Base-by-base conservation (phyloP, 129 eudicot species). In the Helichrysum umbraculigerum region DNA sequence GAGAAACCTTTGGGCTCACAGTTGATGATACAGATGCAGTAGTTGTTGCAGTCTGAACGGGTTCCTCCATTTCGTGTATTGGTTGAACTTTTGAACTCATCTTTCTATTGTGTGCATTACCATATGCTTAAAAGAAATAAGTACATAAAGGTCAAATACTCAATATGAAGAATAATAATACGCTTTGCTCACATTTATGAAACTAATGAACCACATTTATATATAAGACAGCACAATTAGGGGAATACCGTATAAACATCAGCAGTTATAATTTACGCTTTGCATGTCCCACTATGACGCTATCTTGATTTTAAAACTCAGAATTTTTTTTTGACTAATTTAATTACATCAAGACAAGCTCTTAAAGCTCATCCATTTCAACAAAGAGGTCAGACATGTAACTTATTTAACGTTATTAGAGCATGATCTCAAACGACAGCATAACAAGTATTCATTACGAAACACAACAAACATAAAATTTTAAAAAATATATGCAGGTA, bases 1-100 rank as follows among this genome's bases (percentile, higher is more conserved):
- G 83, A 3, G 93, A 91, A 20, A 86, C 82, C 81, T 87, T 89
- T 39, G 88, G 88, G 79, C 83, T 78, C 63, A 52, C 72, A 21
- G 85, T 81, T 71, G 93, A 70, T 64, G 95, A 65, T 75, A 84
- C 57, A 71, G 93, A 60, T 73, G 93, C 44, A 62, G 87, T 67
- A 41, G 85, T 32, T 63, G 87, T 56, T 69, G 81, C 41, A 39
- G 82, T 61, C 76, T 84, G 91, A 82, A 71, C 52, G 5, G 73
- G 63, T 30, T 76, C 80, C 68, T 85, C 85, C 85, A 57, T 71
- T 21, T 58, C 75, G 21, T 86, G 35, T 81, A 84, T 61, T 60
- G 81, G 89, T 78, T 86, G 91, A 83, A 84, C 82, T 64, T 86
- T 87, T 41, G 88, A 76, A 71, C 86, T 83, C 96, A 87, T 91